Evolutionary conservation across 345 rosid genomes (phyloP).

Genomic region (Clarkia xantiana): DNA sequence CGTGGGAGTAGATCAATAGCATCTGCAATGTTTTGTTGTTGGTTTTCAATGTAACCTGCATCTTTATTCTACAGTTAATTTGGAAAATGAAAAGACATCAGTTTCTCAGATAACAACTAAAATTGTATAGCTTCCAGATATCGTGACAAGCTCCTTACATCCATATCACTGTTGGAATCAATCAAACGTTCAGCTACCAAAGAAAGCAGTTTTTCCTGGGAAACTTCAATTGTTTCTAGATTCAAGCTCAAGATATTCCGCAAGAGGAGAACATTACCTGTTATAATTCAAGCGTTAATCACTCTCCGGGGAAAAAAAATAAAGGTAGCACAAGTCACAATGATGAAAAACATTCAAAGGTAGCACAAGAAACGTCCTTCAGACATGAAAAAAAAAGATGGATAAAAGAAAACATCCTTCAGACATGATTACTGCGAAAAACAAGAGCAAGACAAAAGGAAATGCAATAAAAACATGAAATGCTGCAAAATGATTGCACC

Average conservation of each 20-base stretch:
- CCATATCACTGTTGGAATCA: slow-evolving; percentile 89
- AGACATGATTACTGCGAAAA: no score
- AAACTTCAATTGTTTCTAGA: slow-evolving; percentile 61
- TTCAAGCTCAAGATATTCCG: slow-evolving; percentile 69
- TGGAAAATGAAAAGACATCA: not conserved
- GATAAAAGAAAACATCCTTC: no score
- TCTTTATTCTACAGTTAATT: slow-evolving; percentile 52
- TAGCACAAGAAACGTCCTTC: no score
- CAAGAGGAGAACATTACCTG: slow-evolving; percentile 75
- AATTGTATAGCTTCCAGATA: no score
- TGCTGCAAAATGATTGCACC: no score
- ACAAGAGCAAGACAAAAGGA: no score
- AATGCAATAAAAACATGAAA: no score
- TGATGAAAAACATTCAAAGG: no score
- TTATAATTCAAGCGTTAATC: slow-evolving; percentile 11
- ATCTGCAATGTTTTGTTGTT: slow-evolving; percentile 92
- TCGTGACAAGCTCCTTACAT: slow-evolving; percentile 28
- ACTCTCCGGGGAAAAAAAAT: not conserved
- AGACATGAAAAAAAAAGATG: no score
- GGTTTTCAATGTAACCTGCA: slow-evolving; percentile 78
- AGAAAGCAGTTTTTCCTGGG: slow-evolving; percentile 76
- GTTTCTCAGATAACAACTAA: no score
- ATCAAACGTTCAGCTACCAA: slow-evolving; percentile 70
- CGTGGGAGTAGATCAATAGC: slow-evolving; percentile 88
- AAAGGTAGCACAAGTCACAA: no score